Evolutionary conservation across 2,329 filamentous ascomycete species (phyloP), one percentile per base, ranked within the genome.

Genomic region (Ophiostoma triangulosporum): DNA sequence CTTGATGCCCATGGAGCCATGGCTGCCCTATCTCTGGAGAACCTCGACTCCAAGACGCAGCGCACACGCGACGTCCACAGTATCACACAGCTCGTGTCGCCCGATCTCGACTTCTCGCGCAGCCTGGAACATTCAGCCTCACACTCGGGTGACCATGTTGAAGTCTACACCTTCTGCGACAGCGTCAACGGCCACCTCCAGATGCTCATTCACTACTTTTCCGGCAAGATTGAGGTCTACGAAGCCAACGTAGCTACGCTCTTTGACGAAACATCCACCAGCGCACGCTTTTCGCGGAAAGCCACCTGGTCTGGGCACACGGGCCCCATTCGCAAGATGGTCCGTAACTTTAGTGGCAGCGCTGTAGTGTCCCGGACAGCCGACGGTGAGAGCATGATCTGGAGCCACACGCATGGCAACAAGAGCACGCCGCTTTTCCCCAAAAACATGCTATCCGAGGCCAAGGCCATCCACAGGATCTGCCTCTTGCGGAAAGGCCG

Each of bases 21-120:
- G 84, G 89, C 87, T 38, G 88, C 88, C 0, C 96, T 91, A 87
- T 91, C 88, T 0, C 70, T 98, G 54, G 90, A 97, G 65, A 90
- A 91, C 62, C 78, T 95, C 20, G 84, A 85, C 33, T 82, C 79
- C 61, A 88, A 83, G 62, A 72, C 75, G 31, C 80, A 78, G 59
- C 79, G 78, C 56, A 73, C 77, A 4, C 74, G 80, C 27, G 81
- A 83, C 57, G 78, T 91, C n/a, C 94, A 93, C 70, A 93, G 88
- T 63, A 83, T 96, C 60, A 81, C 88, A 1, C 86, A 94, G 62
- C 78, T 90, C 26, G 80, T 86, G 62, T 76, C 75, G 1, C 63
- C 69, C 17, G 69, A 75, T 52, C 70, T 82, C 35, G 70, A 73
- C 35, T 72, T 74, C 45, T 65, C 62, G 11, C 59, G 58, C 26